Conservation (phyloP, 495 filamentous ascomycete genomes). For the Aspergillus funiculosus region DNA sequence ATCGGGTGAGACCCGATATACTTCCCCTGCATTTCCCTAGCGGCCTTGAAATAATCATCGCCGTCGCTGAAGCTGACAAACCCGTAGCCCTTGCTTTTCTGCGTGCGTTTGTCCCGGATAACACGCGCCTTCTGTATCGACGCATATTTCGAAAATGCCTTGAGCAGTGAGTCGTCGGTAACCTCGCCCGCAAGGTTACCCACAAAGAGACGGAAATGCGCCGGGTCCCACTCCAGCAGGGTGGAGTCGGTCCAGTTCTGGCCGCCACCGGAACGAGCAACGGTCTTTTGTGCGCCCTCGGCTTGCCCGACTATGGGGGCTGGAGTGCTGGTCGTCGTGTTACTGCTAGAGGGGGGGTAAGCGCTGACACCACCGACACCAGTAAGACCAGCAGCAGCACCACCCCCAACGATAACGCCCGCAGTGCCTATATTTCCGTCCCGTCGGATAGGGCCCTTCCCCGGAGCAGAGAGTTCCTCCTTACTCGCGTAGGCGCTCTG, state of each 20-base stretch:
- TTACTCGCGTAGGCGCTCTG: conserved; percentile 79
- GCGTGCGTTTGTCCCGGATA: conserved; percentile 91
- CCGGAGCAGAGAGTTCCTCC: conserved; percentile 35
- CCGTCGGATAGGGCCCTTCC: conserved; percentile 15
- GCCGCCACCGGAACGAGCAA: conserved; percentile 80
- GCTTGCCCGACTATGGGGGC: conserved; percentile 36
- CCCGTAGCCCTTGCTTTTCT: conserved; percentile 91
- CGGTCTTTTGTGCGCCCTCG: conserved; percentile 58
- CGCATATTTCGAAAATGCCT: conserved; percentile 84
- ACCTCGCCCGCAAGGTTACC: conserved; percentile 98
- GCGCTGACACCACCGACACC: no score
- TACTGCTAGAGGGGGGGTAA: conserved; percentile 39
- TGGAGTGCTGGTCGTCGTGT: conserved; percentile 26
- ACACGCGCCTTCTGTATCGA: conserved; percentile 90
- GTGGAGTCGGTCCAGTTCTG: conserved; percentile 82
- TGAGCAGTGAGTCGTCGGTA: conserved; percentile 89
- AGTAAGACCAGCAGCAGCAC: no score
- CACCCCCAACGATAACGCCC: conserved; percentile 21
- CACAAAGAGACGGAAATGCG: conserved; percentile 90
- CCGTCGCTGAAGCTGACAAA: conserved; percentile 94
- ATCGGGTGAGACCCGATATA: conserved; percentile 98
- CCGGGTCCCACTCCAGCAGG: conserved; percentile 91
- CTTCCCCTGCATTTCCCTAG: conserved; percentile 97
- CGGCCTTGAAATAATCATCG: conserved; percentile 91
- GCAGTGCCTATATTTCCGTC: conserved; percentile 8